Conservation (phyloP, 2,329 filamentous ascomycete species). For the Trichoderma lentiforme region DNA sequence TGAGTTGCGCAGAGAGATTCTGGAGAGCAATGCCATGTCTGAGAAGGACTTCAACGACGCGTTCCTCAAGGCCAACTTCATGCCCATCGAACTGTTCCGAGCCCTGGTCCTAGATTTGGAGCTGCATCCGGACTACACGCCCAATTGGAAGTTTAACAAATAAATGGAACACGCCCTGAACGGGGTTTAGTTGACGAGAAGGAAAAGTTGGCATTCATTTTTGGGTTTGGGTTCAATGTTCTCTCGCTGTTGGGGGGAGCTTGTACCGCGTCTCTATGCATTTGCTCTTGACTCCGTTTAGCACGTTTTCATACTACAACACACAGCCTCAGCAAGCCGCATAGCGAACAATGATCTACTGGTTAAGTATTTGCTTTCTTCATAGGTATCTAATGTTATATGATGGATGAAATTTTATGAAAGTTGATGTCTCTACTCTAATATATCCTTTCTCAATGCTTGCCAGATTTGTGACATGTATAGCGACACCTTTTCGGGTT, state of each 20-base stretch:
- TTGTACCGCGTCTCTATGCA: not conserved
- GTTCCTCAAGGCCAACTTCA: slow-evolving; percentile 48
- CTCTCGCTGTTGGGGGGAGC: not conserved
- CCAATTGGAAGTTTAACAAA: slow-evolving; percentile 50
- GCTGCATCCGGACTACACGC: slow-evolving; percentile 42
- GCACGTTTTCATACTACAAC: not conserved
- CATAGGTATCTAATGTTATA: not conserved
- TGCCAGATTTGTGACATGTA: not conserved
- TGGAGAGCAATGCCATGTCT: slow-evolving; percentile 36
- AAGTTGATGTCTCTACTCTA: not conserved
- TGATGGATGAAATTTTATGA: slow-evolving; percentile 14
- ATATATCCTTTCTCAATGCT: not conserved
- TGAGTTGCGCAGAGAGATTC: slow-evolving; percentile 46
- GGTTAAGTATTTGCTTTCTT: not conserved
- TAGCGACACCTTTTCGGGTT: not conserved
- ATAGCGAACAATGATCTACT: slow-evolving; percentile 7
- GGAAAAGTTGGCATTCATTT: not conserved
- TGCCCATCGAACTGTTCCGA: slow-evolving; percentile 54
- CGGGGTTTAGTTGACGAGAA: not conserved
- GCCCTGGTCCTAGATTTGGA: slow-evolving; percentile 44
- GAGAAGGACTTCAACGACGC: slow-evolving; percentile 57
- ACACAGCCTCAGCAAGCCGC: slow-evolving; percentile 1
- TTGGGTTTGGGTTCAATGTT: not conserved
- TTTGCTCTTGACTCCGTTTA: slow-evolving; percentile 4
- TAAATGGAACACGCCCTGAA: not conserved